These are phyloP conservation scores for Hypoxylon fragiforme DNA, from an alignment of 495 filamentous ascomycete genomes.

Conservation along the genomic window DNA sequence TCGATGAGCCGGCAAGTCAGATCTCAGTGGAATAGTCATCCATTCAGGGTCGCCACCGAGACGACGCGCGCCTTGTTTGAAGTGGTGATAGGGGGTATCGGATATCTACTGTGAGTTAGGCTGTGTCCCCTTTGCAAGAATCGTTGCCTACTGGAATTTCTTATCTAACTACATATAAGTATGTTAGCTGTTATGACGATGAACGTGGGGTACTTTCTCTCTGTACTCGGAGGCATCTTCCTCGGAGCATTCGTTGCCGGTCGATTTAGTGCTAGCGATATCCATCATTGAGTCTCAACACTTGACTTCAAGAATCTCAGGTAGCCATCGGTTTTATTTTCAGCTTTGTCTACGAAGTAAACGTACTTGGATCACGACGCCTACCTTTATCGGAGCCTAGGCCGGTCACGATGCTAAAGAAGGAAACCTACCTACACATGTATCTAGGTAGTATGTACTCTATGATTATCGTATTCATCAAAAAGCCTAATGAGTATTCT, in stretches of 20 bases:
- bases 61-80: conserved; percentile 46
- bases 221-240: conserved; percentile 74
- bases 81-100: conserved; percentile 65
- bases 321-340: too few relatives aligned
- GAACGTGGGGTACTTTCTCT: conserved; percentile 86
- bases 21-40: conserved; percentile 20
- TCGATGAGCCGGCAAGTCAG: conserved; percentile 13
- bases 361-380: background rate
- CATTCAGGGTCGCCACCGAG: conserved; percentile 30
- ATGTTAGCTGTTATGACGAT: conserved; percentile 92
- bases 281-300: conserved; percentile 26
- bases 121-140: background rate
- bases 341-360: too few relatives aligned
- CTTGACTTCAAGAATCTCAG: too few relatives aligned
- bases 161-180: conserved; percentile 43
- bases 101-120: conserved; percentile 73
- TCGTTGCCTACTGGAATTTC: background rate
- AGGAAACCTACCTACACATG: background rate
- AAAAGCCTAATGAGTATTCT: too few relatives aligned
- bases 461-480: too few relatives aligned
- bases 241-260: conserved; percentile 73
- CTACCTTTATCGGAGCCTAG: background rate
- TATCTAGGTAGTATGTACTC: too few relatives aligned
- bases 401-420: background rate
- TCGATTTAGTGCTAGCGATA: conserved; percentile 23